phyloP scores from a whole-genome alignment of 2,329 filamentous ascomycete genomes.

The Neonectria hederae region DNA sequence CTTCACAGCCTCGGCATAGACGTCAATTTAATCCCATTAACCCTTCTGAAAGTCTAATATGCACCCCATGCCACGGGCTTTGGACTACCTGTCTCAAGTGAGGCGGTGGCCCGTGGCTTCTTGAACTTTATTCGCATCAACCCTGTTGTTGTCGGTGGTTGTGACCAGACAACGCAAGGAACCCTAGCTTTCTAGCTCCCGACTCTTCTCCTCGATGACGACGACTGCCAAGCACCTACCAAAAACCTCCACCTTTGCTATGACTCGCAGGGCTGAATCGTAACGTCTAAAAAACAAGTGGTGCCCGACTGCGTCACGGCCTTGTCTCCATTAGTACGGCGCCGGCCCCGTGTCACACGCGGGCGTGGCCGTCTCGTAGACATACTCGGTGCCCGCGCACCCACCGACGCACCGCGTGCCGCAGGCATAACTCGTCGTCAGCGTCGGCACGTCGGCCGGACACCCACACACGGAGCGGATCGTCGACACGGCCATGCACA shows the following conservation, averaged over 20 bases:
- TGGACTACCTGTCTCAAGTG: background rate
- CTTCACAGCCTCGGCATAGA: background rate
- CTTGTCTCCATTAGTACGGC: background rate
- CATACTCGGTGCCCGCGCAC: slow-evolving; percentile 45
- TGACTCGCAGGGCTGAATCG: background rate
- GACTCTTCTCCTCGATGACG: background rate
- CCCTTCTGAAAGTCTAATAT: background rate
- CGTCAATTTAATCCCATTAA: background rate
- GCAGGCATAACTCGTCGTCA: slow-evolving; percentile 43
- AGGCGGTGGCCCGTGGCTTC: background rate
- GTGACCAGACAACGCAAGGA: background rate
- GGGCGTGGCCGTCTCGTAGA: slow-evolving; percentile 35
- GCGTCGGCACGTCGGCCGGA: slow-evolving; percentile 43
- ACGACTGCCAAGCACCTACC: background rate
- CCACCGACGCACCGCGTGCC: slow-evolving; percentile 32
- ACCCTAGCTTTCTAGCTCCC: background rate
- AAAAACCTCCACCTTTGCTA: background rate
- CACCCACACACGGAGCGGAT: slow-evolving; percentile 48
- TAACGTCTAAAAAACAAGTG: no score
- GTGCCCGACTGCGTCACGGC: background rate
- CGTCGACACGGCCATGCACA: slow-evolving; percentile 45
- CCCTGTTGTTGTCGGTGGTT: background rate
- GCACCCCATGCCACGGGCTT: background rate
- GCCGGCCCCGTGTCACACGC: slow-evolving; percentile 19
- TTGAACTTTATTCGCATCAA: background rate